A percentile compares a stretch with the other conserved stretches of the same genome.
These are phyloP conservation scores for Bruguiera parviflora DNA, from an alignment of 345 rosid species.

Conservation along the genomic window DNA sequence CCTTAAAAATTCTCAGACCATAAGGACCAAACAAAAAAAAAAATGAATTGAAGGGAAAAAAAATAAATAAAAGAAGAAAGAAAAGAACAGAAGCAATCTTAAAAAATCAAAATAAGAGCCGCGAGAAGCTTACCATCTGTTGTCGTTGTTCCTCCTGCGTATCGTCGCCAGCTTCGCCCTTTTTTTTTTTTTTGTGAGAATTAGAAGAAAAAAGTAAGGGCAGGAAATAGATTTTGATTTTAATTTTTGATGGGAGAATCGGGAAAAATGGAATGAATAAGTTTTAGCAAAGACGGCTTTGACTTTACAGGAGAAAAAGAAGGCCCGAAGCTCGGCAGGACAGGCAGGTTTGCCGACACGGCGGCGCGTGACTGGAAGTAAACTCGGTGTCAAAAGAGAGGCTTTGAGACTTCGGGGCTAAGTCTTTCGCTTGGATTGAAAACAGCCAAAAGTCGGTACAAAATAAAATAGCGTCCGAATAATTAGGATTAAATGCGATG, in stretches of 20 bases:
- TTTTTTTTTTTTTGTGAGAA: not conserved
- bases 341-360: not conserved
- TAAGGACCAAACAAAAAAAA: not conserved
- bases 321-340: not conserved
- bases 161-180: slow-evolving; percentile 25
- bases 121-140: slow-evolving; percentile 8
- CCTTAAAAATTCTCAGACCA: not conserved
- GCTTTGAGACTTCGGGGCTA: not conserved
- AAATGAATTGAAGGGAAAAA: not conserved
- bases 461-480: no score
- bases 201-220: not conserved
- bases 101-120: not conserved
- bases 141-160: slow-evolving; percentile 14
- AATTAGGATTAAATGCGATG: no score
- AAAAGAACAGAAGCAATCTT: no score
- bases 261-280: not conserved
- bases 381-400: not conserved
- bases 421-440: not conserved
- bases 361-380: not conserved
- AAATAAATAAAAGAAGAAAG: not conserved
- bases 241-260: not conserved
- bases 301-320: not conserved
- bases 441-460: no score
- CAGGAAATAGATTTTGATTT: not conserved
- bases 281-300: no score